phyloP scores from a whole-genome alignment of 108 stramenopile species.

The Ochromonas danica region DNA sequence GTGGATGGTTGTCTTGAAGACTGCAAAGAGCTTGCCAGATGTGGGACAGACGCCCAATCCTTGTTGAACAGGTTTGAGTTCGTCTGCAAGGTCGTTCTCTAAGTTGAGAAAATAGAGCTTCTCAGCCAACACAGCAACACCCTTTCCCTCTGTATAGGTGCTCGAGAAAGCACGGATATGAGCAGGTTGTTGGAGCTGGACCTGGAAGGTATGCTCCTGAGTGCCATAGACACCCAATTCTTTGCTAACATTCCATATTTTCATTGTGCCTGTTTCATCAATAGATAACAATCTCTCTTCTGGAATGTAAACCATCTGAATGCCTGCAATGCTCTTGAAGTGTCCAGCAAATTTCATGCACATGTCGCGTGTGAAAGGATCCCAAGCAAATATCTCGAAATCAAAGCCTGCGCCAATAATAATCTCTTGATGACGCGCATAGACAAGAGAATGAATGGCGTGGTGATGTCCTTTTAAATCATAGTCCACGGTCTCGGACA shows the following conservation, averaged over 20 bases:
- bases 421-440: neutral
- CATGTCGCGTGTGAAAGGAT: slow-evolving; percentile 10
- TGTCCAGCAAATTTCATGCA: neutral
- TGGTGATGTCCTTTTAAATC: neutral
- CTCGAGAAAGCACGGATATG: neutral
- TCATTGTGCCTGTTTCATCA: slow-evolving; percentile 6
- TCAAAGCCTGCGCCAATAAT: slow-evolving; percentile 16
- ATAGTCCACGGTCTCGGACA: neutral
- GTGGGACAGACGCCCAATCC: neutral
- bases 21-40: neutral
- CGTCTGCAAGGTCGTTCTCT: neutral
- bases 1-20: neutral
- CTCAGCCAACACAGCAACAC: neutral
- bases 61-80: neutral
- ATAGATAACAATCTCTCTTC: neutral
- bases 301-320: neutral
- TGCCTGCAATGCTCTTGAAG: neutral
- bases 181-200: neutral
- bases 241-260: neutral
- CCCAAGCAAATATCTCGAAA: slow-evolving; percentile 9
- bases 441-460: neutral
- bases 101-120: neutral
- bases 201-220: neutral
- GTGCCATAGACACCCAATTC: neutral
- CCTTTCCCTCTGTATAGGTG: neutral